A percentile compares a stretch with the other conserved stretches of the same genome.
Conservation (phyloP, 257 asterid species). For the Eustoma russellianum region DNA sequence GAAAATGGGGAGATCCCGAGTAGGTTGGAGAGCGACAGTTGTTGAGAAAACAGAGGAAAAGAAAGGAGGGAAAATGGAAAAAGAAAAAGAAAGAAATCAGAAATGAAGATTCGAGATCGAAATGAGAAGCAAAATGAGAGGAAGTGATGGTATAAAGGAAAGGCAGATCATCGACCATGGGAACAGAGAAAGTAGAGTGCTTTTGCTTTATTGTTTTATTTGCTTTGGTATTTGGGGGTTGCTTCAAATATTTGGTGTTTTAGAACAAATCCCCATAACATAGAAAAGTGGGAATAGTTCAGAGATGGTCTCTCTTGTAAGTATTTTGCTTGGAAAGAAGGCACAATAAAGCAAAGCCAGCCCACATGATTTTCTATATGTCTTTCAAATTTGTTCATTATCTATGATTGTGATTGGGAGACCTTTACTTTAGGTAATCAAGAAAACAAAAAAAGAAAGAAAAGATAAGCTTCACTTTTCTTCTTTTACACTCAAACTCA, state of each 20-base stretch:
- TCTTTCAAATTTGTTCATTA: not conserved
- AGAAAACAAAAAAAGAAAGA: not conserved
- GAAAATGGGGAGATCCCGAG: slow-evolving; percentile 37
- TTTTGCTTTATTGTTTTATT: slow-evolving; percentile 1
- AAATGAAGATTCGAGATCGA: slow-evolving; percentile 37
- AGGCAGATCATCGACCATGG: not conserved
- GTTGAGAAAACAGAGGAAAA: slow-evolving; percentile 19
- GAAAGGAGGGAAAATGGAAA: not conserved
- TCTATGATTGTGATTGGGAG: not conserved
- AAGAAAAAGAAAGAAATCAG: not conserved
- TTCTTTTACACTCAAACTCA: slow-evolving; percentile 13
- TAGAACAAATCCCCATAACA: slow-evolving; percentile 24
- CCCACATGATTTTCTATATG: not conserved
- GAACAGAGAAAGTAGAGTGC: slow-evolving; percentile 9
- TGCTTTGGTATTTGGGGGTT: not conserved
- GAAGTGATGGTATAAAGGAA: not conserved
- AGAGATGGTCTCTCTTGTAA: not conserved
- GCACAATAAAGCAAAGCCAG: not conserved
- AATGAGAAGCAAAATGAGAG: slow-evolving; percentile 27
- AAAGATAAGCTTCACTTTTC: slow-evolving; percentile 8
- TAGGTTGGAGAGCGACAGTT: slow-evolving; percentile 32
- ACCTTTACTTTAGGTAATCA: slow-evolving; percentile 1
- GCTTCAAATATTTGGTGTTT: slow-evolving; percentile 8
- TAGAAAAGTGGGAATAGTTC: slow-evolving; percentile 7
- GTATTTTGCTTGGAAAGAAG: not conserved